Evolutionary conservation across 495 filamentous ascomycete genomes (phyloP).

Genomic region (Aspergillus olivimuriae): DNA sequence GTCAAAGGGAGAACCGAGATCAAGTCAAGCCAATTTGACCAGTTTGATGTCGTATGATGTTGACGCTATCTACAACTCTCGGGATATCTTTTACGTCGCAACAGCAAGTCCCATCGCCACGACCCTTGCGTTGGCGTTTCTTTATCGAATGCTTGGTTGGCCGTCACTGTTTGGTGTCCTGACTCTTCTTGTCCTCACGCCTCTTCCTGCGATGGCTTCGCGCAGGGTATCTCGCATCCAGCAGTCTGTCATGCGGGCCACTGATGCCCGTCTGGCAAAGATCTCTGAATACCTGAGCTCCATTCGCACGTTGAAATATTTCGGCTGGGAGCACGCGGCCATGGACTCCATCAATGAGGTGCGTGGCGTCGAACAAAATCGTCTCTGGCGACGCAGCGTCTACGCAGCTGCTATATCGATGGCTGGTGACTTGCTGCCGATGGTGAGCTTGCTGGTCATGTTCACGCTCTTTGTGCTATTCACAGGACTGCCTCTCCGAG

Average conservation of each 20-base stretch:
- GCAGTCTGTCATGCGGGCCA: slow-evolving; percentile 37
- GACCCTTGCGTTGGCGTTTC: slow-evolving; percentile 27
- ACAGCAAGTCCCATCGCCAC: slow-evolving; percentile 32
- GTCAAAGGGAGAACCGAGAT: slow-evolving; percentile 21
- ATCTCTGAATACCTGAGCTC: slow-evolving; percentile 43
- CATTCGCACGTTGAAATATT: slow-evolving; percentile 46
- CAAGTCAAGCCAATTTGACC: slow-evolving; percentile 40
- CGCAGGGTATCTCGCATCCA: slow-evolving; percentile 29
- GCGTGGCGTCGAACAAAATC: slow-evolving; percentile 37
- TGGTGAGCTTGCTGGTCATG: slow-evolving; percentile 36
- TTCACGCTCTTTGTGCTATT: slow-evolving; percentile 37
- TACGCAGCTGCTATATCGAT: slow-evolving; percentile 22
- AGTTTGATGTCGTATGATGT: slow-evolving; percentile 48
- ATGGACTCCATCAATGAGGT: slow-evolving; percentile 33
- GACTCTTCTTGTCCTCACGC: slow-evolving; percentile 29
- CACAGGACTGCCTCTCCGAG: slow-evolving; percentile 33
- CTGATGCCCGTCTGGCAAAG: slow-evolving; percentile 44
- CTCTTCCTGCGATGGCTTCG: slow-evolving; percentile 34
- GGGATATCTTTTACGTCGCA: slow-evolving; percentile 33
- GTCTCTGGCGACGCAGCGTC: slow-evolving; percentile 39
- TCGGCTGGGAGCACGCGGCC: slow-evolving; percentile 45
- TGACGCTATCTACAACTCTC: slow-evolving; percentile 34
- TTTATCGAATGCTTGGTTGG: slow-evolving; percentile 43
- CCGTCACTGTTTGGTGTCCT: slow-evolving; percentile 37
- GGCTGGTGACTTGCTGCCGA: slow-evolving; percentile 34